phyloP scores from a whole-genome alignment of 495 filamentous ascomycete species.

The Penicillium macrosclerotiorum region DNA sequence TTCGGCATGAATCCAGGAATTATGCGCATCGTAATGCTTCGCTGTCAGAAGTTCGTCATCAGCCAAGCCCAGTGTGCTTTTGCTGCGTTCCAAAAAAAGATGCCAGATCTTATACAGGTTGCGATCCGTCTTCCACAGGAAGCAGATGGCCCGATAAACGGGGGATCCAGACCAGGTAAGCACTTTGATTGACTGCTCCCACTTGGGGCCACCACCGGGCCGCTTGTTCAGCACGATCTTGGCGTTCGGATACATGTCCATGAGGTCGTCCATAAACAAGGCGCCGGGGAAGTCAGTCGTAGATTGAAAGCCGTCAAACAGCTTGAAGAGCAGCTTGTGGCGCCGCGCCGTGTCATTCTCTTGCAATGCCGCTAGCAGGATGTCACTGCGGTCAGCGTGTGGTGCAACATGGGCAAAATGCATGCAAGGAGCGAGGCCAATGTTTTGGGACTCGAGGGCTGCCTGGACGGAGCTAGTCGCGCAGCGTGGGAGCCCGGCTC shows the following conservation, averaged over 20 bases:
- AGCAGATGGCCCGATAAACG: not conserved
- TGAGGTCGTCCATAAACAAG: conserved; percentile 26
- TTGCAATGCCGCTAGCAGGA: conserved; percentile 10
- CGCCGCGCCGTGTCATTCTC: conserved; percentile 15
- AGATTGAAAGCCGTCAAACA: conserved; percentile 24
- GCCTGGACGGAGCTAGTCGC: conserved; percentile 23
- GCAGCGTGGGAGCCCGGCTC: conserved; percentile 25
- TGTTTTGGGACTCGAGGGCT: conserved; percentile 19
- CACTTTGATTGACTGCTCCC: conserved; percentile 7
- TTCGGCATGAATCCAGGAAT: conserved; percentile 9
- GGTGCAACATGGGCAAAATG: conserved; percentile 21
- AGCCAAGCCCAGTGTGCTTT: not conserved
- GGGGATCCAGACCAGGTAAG: not conserved
- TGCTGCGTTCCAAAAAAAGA: not conserved
- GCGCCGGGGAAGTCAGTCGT: conserved; percentile 22
- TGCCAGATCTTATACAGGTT: conserved; percentile 4
- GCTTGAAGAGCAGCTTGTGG: conserved; percentile 20
- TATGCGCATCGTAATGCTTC: conserved; percentile 14
- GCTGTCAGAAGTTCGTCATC: conserved; percentile 4
- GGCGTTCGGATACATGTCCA: conserved; percentile 36
- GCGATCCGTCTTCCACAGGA: conserved; percentile 12
- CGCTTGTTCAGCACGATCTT: conserved; percentile 30
- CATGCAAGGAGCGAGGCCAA: conserved; percentile 17
- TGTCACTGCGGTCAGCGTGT: conserved; percentile 2
- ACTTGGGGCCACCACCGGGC: conserved; percentile 9